Conservation (phyloP, 805 yeast species). For the Saturnispora hagleri region DNA sequence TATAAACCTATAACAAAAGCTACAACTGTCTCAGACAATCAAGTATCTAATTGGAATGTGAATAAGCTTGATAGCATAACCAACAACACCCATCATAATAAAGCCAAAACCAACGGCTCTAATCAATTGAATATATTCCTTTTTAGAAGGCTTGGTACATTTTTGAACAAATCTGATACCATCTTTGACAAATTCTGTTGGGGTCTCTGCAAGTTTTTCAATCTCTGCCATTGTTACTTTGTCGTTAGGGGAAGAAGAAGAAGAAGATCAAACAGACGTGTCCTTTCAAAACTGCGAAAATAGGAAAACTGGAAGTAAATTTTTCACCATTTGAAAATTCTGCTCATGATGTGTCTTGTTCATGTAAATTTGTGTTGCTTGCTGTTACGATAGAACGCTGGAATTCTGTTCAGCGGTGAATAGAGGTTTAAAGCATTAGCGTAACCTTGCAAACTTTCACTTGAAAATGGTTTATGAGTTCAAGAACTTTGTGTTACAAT, state of each 20-base stretch:
- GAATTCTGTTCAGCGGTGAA: too few species aligned
- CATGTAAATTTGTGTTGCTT: too few species aligned
- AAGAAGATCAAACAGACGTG: neutral
- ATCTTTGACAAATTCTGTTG: conserved; percentile 84
- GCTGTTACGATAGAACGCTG: too few species aligned
- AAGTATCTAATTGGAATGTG: conserved; percentile 95
- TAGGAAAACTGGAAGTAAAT: neutral
- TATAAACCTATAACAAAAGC: neutral
- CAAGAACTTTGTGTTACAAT: too few species aligned
- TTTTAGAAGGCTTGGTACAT: conserved; percentile 87
- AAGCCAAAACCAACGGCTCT: conserved; percentile 97
- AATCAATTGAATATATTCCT: conserved; percentile 81
- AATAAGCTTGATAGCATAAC: conserved; percentile 86
- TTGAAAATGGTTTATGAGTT: too few species aligned
- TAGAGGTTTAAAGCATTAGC: too few species aligned
- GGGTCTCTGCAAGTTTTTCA: conserved; percentile 76
- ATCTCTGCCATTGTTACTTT: conserved; percentile 29
- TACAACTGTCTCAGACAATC: conserved; percentile 51
- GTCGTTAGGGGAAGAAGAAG: neutral
- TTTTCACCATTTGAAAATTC: neutral
- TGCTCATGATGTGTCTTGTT: neutral
- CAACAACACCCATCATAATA: conserved; percentile 95
- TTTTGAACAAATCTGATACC: conserved; percentile 81
- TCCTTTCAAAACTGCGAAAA: neutral
- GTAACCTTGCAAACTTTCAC: too few species aligned